Evolutionary conservation across 441 rosid genomes (phyloP).

Genomic region (Hura crepitans): DNA sequence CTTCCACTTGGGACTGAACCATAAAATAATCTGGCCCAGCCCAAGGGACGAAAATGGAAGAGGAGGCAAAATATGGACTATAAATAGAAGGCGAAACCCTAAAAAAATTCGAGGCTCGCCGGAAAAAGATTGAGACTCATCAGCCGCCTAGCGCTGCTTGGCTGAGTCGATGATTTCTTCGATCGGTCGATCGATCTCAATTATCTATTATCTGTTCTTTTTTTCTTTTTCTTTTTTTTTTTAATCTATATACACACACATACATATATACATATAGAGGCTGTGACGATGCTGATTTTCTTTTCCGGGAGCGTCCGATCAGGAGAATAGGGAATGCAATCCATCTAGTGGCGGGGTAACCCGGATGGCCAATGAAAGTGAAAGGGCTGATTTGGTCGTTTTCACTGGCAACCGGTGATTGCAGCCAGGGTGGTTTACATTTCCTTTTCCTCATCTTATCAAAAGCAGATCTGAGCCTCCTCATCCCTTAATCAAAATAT

Average conservation of each 20-base stretch:
- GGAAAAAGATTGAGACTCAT: not conserved
- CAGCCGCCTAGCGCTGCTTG: not conserved
- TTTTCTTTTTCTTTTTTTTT: not conserved
- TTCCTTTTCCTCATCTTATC: constrained; percentile 1
- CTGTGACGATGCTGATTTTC: not conserved
- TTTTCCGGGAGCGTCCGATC: not conserved
- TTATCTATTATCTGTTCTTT: not conserved
- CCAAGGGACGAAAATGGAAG: not conserved
- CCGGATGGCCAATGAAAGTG: not conserved
- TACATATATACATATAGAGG: not conserved
- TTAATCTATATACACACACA: not conserved
- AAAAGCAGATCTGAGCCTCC: not conserved
- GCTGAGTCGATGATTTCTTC: not conserved
- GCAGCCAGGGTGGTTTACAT: not conserved
- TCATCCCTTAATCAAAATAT: too few species aligned
- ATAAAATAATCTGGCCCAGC: too few species aligned
- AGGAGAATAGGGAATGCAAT: not conserved
- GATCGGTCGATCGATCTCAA: too few species aligned
- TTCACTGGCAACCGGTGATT: constrained; percentile 5
- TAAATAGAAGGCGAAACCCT: not conserved
- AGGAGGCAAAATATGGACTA: not conserved
- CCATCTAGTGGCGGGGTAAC: not conserved
- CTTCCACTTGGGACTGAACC: too few species aligned
- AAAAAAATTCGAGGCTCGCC: not conserved
- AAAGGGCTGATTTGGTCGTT: not conserved